Base-by-base conservation (phyloP, 495 filamentous ascomycete genomes). In the Xylaria palmicola region DNA sequence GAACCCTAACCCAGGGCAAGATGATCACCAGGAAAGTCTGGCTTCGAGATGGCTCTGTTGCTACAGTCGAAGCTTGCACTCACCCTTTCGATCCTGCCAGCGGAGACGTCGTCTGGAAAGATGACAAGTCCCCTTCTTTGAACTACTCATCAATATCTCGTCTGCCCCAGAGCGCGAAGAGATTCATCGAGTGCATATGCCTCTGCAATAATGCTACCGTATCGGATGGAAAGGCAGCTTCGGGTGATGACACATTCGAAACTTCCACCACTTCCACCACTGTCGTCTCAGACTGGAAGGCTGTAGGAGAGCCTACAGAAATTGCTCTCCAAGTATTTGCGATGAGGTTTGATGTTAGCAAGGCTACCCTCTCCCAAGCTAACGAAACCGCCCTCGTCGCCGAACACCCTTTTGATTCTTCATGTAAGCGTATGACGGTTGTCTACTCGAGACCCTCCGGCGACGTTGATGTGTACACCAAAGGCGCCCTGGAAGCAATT, bases 161-260 rank as follows among this genome's bases (percentile, higher is more conserved):
- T 27, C 19, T 68, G 10, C 44, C 57, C 32, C 36, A 26, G 22
- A 40, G 30, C 26, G 59, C 62, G 24, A 66, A 79, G 59, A 59
- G 50, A 47, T 74, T 79, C 64, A 60, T 90, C 6, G 74, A 82
- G 24, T 82, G 86, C 12, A 77, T 86, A 40, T 78, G 85, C 12
- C 77, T 91, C 6, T 89, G 86, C 72, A 91, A 91, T 64, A 78
- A 90, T 43, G 83, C 88, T 1, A 77, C 77, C 6, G 82, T 91
- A 10, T 80, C 84, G 10, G 77, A 83, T 48, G 79, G 82, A 57
- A 77, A 89, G 50, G 82, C 87, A 0, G 72, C 74, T 5, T 77
- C 88, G 13, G 79, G 80, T 7, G 76, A 82, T 49, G 67, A 70
- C 44, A 62, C 70, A 49, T 65, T 66, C 47, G 68, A 62, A 13